Percentiles rank a stretch among this genome's conserved stretches.
These are phyloP conservation scores for Rhodotorula taiwanensis DNA, from an alignment of 768 basidiomycete genomes.

Conservation along the genomic window DNA sequence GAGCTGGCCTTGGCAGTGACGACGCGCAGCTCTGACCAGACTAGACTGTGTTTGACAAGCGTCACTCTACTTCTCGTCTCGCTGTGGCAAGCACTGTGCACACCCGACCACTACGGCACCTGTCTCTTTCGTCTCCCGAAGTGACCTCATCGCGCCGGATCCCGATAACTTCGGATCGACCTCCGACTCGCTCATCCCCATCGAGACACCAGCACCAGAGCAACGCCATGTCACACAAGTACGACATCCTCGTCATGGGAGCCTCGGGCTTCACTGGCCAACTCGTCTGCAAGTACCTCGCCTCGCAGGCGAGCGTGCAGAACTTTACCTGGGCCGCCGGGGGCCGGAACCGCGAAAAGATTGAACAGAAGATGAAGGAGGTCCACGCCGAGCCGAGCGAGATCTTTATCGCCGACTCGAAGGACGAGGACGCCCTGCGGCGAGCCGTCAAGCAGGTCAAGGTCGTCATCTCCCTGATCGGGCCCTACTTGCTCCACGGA, in stretches of 20 bases:
- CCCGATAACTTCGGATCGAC: too few species aligned
- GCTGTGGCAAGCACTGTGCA: too few species aligned
- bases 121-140: too few species aligned
- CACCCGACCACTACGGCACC: too few species aligned
- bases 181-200: too few species aligned
- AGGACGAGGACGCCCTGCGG: constrained; percentile 52
- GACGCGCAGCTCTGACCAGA: too few species aligned
- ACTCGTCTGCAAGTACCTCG: constrained; percentile 62
- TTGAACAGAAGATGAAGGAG: constrained; percentile 53
- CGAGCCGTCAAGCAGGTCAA: constrained; percentile 54
- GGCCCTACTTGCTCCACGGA: constrained; percentile 67
- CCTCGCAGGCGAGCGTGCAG: constrained; percentile 54
- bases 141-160: too few species aligned
- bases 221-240: neutral
- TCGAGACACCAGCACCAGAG: neutral
- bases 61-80: too few species aligned
- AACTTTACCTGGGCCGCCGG: constrained; percentile 63
- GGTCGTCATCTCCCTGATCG: constrained; percentile 65
- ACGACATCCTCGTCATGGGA: constrained; percentile 63
- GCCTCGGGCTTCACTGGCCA: constrained; percentile 59
- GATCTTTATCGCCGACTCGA: constrained; percentile 58
- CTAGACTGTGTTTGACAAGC: too few species aligned
- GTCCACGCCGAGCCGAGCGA: constrained; percentile 48
- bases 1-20: too few species aligned
- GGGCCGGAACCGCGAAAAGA: constrained; percentile 61